Conservation (phyloP, 305 asterid genomes). For the Solanum hybrid region DNA sequence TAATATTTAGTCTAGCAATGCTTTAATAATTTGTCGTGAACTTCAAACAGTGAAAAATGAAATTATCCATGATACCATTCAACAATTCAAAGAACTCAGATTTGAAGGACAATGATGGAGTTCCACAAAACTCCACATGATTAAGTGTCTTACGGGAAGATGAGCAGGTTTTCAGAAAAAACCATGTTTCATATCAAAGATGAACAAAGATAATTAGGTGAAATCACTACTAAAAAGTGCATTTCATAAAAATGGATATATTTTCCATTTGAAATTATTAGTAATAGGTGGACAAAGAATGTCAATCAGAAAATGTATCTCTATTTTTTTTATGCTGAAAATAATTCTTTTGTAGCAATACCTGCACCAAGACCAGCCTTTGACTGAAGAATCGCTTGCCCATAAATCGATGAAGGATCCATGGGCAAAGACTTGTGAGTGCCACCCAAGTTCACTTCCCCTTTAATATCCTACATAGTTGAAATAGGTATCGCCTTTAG, state of each 20-base stretch:
- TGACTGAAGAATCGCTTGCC: conserved; percentile 92
- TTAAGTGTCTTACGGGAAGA: background rate
- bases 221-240: background rate
- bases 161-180: background rate
- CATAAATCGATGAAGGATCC: conserved; percentile 94
- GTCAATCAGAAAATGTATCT: background rate
- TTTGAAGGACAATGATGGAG: background rate
- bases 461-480: conserved; percentile 62
- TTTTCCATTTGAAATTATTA: background rate
- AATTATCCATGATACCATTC: background rate
- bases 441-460: conserved; percentile 69
- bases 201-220: background rate
- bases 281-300: background rate
- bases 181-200: background rate
- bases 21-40: background rate
- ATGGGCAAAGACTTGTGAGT: conserved; percentile 68
- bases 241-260: background rate
- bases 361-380: conserved; percentile 98
- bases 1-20: background rate
- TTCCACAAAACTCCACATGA: background rate
- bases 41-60: background rate
- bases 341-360: conserved; percentile 15
- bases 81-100: background rate
- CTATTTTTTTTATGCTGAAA: background rate
- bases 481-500: conserved; percentile 3